A percentile compares a stretch with the other conserved stretches of the same genome.
These are phyloP conservation scores for Ceratobasidium theobromae DNA, from an alignment of 1,284 basidiomycete genomes.

Conservation along the genomic window DNA sequence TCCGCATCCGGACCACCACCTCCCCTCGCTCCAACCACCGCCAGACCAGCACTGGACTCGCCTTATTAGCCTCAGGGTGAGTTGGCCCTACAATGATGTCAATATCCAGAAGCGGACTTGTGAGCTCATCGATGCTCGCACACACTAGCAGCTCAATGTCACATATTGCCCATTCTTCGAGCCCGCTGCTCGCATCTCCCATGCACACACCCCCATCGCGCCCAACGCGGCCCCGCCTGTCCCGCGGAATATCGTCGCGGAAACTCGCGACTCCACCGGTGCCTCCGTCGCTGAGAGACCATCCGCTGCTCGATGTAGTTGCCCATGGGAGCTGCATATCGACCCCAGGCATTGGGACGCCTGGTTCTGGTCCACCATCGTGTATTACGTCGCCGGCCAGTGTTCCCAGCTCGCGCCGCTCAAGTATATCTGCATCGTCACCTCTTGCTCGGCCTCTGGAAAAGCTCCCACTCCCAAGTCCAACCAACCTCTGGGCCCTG, in stretches of 20 bases:
- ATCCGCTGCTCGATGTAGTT: conserved; percentile 22
- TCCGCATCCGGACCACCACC: no score
- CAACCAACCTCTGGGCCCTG: conserved; percentile 23
- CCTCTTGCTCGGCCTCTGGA: background rate
- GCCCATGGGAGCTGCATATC: background rate
- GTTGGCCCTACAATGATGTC: conserved; percentile 14
- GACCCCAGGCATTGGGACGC: background rate
- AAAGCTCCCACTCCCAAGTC: conserved; percentile 20
- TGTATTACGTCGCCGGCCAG: background rate
- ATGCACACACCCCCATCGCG: background rate
- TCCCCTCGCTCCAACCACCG: no score
- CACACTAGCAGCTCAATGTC: no score
- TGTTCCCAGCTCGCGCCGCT: conserved; percentile 9
- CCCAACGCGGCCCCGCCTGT: conserved; percentile 12
- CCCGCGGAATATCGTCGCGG: conserved; percentile 25
- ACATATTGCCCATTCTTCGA: conserved; percentile 3
- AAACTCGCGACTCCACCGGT: conserved; percentile 9
- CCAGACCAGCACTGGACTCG: no score
- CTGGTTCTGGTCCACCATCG: background rate
- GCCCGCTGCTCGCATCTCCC: background rate
- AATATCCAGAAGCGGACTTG: conserved; percentile 2
- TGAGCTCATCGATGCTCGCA: conserved; percentile 20
- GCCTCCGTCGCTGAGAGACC: conserved; percentile 20
- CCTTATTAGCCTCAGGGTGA: conserved; percentile 23
- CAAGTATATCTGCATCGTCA: conserved; percentile 13